phyloP scores from a whole-genome alignment of 2,329 filamentous ascomycete species.

The Aureobasidium uvarum region DNA sequence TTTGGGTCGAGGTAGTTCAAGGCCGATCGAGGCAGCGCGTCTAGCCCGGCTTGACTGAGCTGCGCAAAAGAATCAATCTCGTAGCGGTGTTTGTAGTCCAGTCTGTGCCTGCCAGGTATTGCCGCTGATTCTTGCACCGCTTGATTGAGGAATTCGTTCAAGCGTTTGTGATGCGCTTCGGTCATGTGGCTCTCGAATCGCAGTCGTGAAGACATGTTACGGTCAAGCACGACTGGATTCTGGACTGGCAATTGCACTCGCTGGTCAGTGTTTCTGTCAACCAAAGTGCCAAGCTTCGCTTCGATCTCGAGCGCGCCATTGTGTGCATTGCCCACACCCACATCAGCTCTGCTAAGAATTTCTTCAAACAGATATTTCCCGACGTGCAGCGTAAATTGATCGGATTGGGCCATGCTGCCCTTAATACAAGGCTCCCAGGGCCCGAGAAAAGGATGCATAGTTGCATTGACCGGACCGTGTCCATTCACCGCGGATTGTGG shows the following conservation, averaged over 20 bases:
- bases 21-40: conserved; percentile 55
- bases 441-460: conserved; percentile 15
- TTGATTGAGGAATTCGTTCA: conserved; percentile 82
- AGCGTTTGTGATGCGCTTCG: conserved; percentile 72
- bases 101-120: conserved; percentile 53
- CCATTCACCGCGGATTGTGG: conserved; percentile 12
- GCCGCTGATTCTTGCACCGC: conserved; percentile 57
- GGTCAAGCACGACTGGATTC: conserved; percentile 68
- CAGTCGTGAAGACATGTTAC: conserved; percentile 48
- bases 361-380: conserved; percentile 26
- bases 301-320: conserved; percentile 86
- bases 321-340: conserved; percentile 55
- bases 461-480: neutral
- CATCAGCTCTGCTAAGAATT: conserved; percentile 42
- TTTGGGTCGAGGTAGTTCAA: conserved; percentile 40
- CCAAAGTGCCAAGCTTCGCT: conserved; percentile 82
- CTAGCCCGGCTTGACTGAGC: conserved; percentile 60
- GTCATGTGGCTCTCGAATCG: conserved; percentile 89
- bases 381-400: conserved; percentile 16
- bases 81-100: conserved; percentile 77
- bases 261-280: conserved; percentile 68
- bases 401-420: conserved; percentile 10
- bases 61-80: conserved; percentile 76
- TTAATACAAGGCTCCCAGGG: conserved; percentile 29
- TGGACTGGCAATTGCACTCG: conserved; percentile 66